These are phyloP conservation scores for Phytophthora citrophthora DNA, from an alignment of 352 stramenopile species.

Conservation along the genomic window DNA sequence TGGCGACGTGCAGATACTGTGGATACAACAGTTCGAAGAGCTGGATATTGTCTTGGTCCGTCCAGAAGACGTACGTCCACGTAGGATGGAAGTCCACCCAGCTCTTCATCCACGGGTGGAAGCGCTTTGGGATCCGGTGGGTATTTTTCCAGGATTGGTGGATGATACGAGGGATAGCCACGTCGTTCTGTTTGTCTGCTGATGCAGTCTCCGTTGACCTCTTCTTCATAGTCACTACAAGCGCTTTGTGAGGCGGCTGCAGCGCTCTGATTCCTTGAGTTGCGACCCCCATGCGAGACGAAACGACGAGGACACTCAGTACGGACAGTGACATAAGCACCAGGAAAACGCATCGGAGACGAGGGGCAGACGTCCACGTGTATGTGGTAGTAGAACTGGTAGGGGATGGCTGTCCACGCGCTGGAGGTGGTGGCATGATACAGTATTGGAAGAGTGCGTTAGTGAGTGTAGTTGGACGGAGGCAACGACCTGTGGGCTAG, in stretches of 20 bases:
- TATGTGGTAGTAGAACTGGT: no score
- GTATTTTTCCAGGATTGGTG: constrained; percentile 65
- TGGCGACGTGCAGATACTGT: constrained; percentile 49
- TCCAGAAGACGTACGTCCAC: constrained; percentile 71
- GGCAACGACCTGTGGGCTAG: no score
- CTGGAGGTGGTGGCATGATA: neutral
- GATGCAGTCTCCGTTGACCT: neutral
- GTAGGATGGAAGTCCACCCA: constrained; percentile 46
- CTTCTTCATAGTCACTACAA: neutral
- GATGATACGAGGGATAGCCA: constrained; percentile 51
- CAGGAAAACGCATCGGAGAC: constrained; percentile 30
- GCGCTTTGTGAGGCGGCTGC: neutral
- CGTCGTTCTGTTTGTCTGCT: neutral
- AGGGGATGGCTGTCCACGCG: neutral
- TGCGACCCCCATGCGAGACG: constrained; percentile 10
- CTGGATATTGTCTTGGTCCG: constrained; percentile 55
- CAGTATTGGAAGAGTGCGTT: no score
- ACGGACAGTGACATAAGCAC: constrained; percentile 26
- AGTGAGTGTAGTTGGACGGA: no score
- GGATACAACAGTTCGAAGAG: constrained; percentile 59
- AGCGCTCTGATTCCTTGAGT: neutral
- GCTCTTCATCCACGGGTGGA: constrained; percentile 64
- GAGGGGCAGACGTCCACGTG: constrained; percentile 5
- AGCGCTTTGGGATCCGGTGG: constrained; percentile 46
- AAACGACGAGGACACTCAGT: constrained; percentile 18